phyloP scores from a whole-genome alignment of 2,329 filamentous ascomycete genomes.

The Sphaerulina vaccinii region DNA sequence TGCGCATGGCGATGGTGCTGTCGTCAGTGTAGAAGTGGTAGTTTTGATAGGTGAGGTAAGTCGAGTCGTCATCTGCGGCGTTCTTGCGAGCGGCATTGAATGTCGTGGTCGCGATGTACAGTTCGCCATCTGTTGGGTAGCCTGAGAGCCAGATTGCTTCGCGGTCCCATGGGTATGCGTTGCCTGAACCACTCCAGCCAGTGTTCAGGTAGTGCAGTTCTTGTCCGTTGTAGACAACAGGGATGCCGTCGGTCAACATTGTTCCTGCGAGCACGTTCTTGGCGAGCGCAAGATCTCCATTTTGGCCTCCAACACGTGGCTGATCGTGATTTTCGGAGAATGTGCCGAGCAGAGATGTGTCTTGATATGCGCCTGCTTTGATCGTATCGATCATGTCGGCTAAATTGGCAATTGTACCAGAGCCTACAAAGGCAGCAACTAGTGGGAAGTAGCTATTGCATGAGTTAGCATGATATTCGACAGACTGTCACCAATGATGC shows the following conservation, averaged over 20 bases:
- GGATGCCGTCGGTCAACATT: constrained; percentile 62
- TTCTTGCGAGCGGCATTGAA: constrained; percentile 54
- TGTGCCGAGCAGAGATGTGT: constrained; percentile 40
- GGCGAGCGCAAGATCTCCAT: constrained; percentile 55
- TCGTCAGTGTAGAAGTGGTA: constrained; percentile 43
- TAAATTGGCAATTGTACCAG: constrained; percentile 42
- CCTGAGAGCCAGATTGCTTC: constrained; percentile 44
- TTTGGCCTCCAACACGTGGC: constrained; percentile 47
- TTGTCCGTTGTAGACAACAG: constrained; percentile 65
- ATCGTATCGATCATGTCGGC: constrained; percentile 36
- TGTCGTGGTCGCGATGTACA: constrained; percentile 35
- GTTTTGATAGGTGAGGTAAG: constrained; percentile 44
- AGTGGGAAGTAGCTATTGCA: constrained; percentile 39
- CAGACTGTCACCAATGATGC: neutral
- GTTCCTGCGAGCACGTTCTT: constrained; percentile 63
- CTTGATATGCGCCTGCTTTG: constrained; percentile 37
- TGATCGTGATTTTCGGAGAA: constrained; percentile 44
- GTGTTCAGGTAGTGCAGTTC: constrained; percentile 56
- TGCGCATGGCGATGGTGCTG: constrained; percentile 48
- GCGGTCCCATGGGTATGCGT: constrained; percentile 39
- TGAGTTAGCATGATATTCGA: neutral
- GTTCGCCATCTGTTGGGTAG: constrained; percentile 39
- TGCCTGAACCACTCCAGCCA: constrained; percentile 33
- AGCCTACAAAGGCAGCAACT: constrained; percentile 39
- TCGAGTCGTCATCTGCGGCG: constrained; percentile 41